These are phyloP conservation scores for Camelina neglecta DNA, from an alignment of 345 rosid species.

Conservation along the genomic window DNA sequence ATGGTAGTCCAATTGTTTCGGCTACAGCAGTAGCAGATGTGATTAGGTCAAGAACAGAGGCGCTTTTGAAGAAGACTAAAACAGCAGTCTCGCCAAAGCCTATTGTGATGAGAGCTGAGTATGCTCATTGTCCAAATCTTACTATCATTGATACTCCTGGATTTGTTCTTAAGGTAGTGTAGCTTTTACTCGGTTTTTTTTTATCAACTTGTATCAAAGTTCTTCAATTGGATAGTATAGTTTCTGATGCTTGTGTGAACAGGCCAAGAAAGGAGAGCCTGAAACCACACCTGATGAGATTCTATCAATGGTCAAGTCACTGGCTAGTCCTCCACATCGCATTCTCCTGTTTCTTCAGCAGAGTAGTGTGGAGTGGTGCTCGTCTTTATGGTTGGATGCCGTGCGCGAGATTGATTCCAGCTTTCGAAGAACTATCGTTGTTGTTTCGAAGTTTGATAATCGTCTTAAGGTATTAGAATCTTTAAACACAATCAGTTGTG, in stretches of 20 bases:
- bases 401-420: slow-evolving; percentile 91
- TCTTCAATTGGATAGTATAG: not conserved
- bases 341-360: slow-evolving; percentile 92
- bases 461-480: slow-evolving; percentile 74
- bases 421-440: slow-evolving; percentile 80
- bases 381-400: slow-evolving; percentile 92
- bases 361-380: slow-evolving; percentile 99
- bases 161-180: slow-evolving; percentile 93
- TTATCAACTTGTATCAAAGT: not conserved
- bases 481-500: not conserved
- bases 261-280: slow-evolving; percentile 99
- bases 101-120: slow-evolving; percentile 97
- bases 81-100: slow-evolving; percentile 93
- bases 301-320: slow-evolving; percentile 87
- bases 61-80: slow-evolving; percentile 71
- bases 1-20: slow-evolving; percentile 75
- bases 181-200: not conserved
- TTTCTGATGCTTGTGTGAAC: slow-evolving; percentile 13
- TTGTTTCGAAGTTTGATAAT: slow-evolving; percentile 96
- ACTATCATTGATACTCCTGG: slow-evolving; percentile 98
- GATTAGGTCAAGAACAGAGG: slow-evolving; percentile 76
- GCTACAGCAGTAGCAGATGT: slow-evolving; percentile 79
- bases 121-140: slow-evolving; percentile 94
- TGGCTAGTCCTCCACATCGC: slow-evolving; percentile 96
- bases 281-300: slow-evolving; percentile 92